These are phyloP conservation scores for Exophiala aquamarina DNA, from an alignment of 2,329 filamentous ascomycete species.

Conservation along the genomic window DNA sequence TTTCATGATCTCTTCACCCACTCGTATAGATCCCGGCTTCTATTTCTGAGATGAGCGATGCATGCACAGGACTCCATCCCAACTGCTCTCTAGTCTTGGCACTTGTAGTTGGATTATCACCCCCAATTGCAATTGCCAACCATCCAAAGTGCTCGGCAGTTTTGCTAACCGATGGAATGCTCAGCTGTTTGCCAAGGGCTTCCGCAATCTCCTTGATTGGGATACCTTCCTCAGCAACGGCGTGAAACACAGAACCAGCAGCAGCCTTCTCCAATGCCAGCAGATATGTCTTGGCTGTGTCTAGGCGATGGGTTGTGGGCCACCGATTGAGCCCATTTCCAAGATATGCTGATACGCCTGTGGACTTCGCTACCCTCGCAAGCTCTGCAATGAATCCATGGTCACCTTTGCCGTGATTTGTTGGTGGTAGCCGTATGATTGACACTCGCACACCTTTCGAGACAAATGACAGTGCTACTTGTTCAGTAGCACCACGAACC, in stretches of 20 bases:
- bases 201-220: conserved; percentile 36
- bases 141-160: conserved; percentile 32
- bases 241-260: conserved; percentile 38
- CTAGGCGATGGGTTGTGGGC: conserved; percentile 37
- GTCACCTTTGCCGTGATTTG: conserved; percentile 38
- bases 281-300: conserved; percentile 39
- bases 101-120: conserved; percentile 37
- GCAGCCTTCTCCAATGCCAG: conserved; percentile 38
- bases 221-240: conserved; percentile 37
- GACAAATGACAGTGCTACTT: conserved; percentile 9
- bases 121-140: conserved; percentile 24
- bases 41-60: too few relatives aligned
- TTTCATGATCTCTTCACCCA: too few relatives aligned
- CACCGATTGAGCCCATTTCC: conserved; percentile 38
- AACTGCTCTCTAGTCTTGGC: conserved; percentile 36
- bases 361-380: conserved; percentile 29
- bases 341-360: conserved; percentile 36
- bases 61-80: conserved; percentile 33
- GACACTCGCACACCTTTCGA: conserved; percentile 8
- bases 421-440: too few relatives aligned
- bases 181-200: conserved; percentile 35
- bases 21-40: too few relatives aligned
- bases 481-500: too few relatives aligned
- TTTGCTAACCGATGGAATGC: conserved; percentile 32
- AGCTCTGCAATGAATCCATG: conserved; percentile 33